These are phyloP conservation scores for Dacryopinax spathularia DNA, from an alignment of 768 basidiomycete species.

Conservation along the genomic window DNA sequence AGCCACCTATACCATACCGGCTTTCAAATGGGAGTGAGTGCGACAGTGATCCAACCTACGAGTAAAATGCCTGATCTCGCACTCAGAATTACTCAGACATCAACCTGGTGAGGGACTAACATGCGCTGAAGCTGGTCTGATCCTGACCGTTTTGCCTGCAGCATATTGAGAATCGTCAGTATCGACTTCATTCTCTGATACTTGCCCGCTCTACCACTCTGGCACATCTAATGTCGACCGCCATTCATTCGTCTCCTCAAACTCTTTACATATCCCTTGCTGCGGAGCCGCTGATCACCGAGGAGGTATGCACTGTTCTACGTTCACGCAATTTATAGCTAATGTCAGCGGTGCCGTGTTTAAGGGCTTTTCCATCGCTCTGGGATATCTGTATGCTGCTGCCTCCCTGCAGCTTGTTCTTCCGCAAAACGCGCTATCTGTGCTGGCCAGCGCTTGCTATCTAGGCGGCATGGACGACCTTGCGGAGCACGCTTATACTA, in stretches of 20 bases:
- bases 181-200: conserved; percentile 71
- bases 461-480: conserved; percentile 81
- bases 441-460: conserved; percentile 71
- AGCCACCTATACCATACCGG: conserved; percentile 65
- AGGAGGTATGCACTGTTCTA: conserved; percentile 44
- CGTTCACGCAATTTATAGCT: neutral
- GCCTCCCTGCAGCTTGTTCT: conserved; percentile 52
- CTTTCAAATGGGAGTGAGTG: conserved; percentile 67
- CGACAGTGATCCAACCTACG: conserved; percentile 1
- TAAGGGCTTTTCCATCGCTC: conserved; percentile 65
- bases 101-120: conserved; percentile 40
- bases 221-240: conserved; percentile 75
- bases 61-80: conserved; percentile 4
- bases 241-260: conserved; percentile 37
- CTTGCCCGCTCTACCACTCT: conserved; percentile 78
- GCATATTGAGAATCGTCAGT: conserved; percentile 22
- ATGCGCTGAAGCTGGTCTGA: neutral
- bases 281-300: conserved; percentile 66
- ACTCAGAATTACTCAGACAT: conserved; percentile 70
- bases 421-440: conserved; percentile 67
- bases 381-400: conserved; percentile 69
- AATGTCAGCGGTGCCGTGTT: conserved; percentile 16
- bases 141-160: neutral
- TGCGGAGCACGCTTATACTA: conserved; percentile 60
- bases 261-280: conserved; percentile 62